Percentiles rank a stretch among this genome's conserved stretches.
Conservation (phyloP, 192 early-diverging fungal genomes). For the Podila horticola region DNA sequence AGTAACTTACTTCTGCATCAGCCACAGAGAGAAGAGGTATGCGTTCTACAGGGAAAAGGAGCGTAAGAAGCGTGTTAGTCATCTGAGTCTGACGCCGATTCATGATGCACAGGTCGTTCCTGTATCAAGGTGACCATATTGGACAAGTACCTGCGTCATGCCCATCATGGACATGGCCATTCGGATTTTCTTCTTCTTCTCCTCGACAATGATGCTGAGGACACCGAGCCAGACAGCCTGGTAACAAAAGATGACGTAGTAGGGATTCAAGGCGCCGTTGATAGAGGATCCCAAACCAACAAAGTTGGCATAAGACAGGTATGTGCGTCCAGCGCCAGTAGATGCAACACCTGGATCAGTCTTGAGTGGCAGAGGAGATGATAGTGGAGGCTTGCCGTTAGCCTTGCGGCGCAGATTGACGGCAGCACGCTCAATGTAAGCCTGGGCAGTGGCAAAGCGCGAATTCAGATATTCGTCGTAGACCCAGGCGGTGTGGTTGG, state of each 20-base stretch:
- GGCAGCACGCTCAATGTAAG: constrained; percentile 52
- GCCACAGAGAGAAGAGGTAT: constrained; percentile 35
- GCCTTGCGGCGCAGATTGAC: constrained; percentile 52
- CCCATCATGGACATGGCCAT: constrained; percentile 53
- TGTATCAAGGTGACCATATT: background rate
- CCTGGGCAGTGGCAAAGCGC: constrained; percentile 53
- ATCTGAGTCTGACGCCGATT: background rate
- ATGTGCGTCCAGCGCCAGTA: constrained; percentile 30
- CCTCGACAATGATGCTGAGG: constrained; percentile 38
- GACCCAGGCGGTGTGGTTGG: constrained; percentile 43
- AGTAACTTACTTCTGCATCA: constrained; percentile 46
- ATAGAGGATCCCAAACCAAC: constrained; percentile 32
- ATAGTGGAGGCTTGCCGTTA: constrained; percentile 29
- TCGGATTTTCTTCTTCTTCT: constrained; percentile 46
- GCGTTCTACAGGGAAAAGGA: constrained; percentile 2
- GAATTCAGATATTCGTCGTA: constrained; percentile 19
- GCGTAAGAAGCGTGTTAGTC: too few relatives aligned
- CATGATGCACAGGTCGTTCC: background rate
- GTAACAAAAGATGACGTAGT: constrained; percentile 52
- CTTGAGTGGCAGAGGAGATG: constrained; percentile 48
- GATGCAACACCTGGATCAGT: constrained; percentile 6
- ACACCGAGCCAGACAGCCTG: constrained; percentile 51
- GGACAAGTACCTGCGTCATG: constrained; percentile 6
- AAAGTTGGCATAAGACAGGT: constrained; percentile 49
- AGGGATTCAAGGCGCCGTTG: constrained; percentile 40